Evolutionary conservation across 2,329 filamentous ascomycete genomes (phyloP).

Genomic region (Epichloe hybrida): DNA sequence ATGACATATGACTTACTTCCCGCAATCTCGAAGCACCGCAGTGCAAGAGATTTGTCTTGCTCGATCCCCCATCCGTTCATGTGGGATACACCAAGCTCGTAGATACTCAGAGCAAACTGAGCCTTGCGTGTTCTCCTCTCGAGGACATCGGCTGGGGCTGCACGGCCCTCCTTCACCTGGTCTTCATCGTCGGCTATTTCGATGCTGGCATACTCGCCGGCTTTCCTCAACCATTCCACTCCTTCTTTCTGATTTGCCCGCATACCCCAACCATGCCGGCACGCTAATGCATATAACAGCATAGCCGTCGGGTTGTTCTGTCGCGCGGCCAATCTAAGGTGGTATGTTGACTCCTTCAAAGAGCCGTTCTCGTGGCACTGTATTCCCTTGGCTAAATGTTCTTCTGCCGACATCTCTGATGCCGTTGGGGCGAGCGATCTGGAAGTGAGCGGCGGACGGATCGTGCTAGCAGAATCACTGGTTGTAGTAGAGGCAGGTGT

Average conservation of each 20-base stretch:
- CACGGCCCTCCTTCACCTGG: conserved; percentile 46
- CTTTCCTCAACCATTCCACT: conserved; percentile 82
- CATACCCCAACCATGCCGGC: conserved; percentile 96
- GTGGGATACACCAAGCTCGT: conserved; percentile 90
- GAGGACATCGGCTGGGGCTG: conserved; percentile 38
- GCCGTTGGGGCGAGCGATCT: conserved; percentile 39
- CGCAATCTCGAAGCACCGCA: conserved; percentile 93
- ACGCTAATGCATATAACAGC: conserved; percentile 89
- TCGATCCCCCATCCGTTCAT: conserved; percentile 98
- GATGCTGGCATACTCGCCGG: conserved; percentile 68
- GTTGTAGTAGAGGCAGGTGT: conserved; percentile 35
- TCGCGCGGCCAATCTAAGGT: conserved; percentile 77
- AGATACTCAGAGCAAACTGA: conserved; percentile 89
- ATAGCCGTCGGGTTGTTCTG: conserved; percentile 84
- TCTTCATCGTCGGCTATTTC: conserved; percentile 77
- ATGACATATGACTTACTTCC: conserved; percentile 44
- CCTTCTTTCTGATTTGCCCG: conserved; percentile 80
- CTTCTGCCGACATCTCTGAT: conserved; percentile 65
- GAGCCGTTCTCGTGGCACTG: conserved; percentile 78
- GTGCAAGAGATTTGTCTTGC: conserved; percentile 74
- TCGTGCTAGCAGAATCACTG: conserved; percentile 41
- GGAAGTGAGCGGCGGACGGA: conserved; percentile 26
- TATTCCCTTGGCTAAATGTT: conserved; percentile 83
- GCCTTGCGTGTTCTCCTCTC: conserved; percentile 77
- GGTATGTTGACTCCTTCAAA: conserved; percentile 89